Conservation (phyloP, 1,139 yeast species). For the Hyphopichia wangnamkhiaoensis region DNA sequence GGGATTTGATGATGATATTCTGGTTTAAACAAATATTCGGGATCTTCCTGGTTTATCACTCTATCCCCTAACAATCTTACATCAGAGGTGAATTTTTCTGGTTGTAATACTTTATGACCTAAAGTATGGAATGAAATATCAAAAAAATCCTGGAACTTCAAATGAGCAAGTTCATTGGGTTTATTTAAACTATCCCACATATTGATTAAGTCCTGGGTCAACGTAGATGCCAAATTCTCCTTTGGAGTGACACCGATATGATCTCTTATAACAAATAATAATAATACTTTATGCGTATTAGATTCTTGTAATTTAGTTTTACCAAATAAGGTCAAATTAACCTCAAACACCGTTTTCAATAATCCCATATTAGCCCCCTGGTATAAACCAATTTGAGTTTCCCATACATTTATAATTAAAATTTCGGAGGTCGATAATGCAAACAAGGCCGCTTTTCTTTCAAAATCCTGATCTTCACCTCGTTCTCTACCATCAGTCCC, state of each 20-base stretch:
- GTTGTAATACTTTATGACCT: constrained; percentile 82
- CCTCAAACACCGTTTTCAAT: constrained; percentile 93
- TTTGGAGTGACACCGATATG: constrained; percentile 88
- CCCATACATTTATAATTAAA: constrained; percentile 93
- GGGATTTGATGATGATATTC: constrained; percentile 86
- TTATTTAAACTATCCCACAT: constrained; percentile 81
- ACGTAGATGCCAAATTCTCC: constrained; percentile 65
- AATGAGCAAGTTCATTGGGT: constrained; percentile 60
- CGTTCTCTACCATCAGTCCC: constrained; percentile 98
- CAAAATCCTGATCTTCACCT: constrained; percentile 98
- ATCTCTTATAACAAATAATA: constrained; percentile 89
- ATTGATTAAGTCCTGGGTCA: constrained; percentile 66
- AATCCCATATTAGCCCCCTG: constrained; percentile 98
- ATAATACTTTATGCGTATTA: constrained; percentile 63
- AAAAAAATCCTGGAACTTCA: constrained; percentile 71
- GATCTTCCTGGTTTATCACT: constrained; percentile 38
- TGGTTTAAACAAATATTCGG: constrained; percentile 58
- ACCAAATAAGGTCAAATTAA: constrained; percentile 79
- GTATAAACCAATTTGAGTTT: constrained; percentile 91
- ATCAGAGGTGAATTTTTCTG: constrained; percentile 67
- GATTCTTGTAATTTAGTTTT: constrained; percentile 33
- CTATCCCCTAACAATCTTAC: constrained; percentile 66
- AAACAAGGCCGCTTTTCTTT: constrained; percentile 91
- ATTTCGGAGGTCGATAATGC: constrained; percentile 92
- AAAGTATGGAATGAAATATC: constrained; percentile 81